These are phyloP conservation scores for Pestalotiopsis sp. DNA, from an alignment of 2,329 filamentous ascomycete species.

Conservation along the genomic window DNA sequence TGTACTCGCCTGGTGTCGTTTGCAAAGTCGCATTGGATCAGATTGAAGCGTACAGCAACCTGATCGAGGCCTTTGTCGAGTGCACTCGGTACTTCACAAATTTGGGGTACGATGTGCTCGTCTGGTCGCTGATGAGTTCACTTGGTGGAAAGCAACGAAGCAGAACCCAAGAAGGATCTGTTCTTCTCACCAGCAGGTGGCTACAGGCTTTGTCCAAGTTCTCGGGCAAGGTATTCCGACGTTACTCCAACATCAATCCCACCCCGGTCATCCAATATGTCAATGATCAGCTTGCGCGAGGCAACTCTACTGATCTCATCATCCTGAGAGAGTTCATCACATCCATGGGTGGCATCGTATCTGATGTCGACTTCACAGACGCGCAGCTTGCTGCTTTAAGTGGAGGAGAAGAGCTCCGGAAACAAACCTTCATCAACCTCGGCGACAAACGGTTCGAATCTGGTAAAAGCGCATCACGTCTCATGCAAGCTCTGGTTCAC, in stretches of 20 bases:
- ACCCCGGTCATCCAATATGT: constrained; percentile 89
- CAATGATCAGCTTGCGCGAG: constrained; percentile 76
- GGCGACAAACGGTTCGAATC: constrained; percentile 82
- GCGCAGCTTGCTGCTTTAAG: constrained; percentile 86
- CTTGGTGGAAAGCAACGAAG: constrained; percentile 64
- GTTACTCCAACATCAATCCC: constrained; percentile 82
- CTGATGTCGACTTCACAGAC: constrained; percentile 86
- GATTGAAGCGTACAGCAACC: constrained; percentile 91
- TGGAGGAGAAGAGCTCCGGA: constrained; percentile 78
- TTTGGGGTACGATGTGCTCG: constrained; percentile 88
- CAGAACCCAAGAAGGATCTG: constrained; percentile 64
- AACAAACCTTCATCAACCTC: constrained; percentile 78
- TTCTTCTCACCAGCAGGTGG: constrained; percentile 85
- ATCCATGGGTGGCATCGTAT: constrained; percentile 91
- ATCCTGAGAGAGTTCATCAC: constrained; percentile 88
- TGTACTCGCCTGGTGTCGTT: constrained; percentile 87
- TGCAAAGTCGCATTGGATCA: constrained; percentile 88
- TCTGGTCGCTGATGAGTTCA: constrained; percentile 86
- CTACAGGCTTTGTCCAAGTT: constrained; percentile 88
- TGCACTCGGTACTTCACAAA: constrained; percentile 93
- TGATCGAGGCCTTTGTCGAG: constrained; percentile 93
- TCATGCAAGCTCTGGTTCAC: constrained; percentile 79
- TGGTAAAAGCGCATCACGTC: constrained; percentile 73
- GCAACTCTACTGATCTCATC: constrained; percentile 88
- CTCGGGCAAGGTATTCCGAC: constrained; percentile 85